Evolutionary conservation across 495 filamentous ascomycete genomes (phyloP), one percentile per base, ranked within the genome.

Genomic region (Penicillium alfredii): DNA sequence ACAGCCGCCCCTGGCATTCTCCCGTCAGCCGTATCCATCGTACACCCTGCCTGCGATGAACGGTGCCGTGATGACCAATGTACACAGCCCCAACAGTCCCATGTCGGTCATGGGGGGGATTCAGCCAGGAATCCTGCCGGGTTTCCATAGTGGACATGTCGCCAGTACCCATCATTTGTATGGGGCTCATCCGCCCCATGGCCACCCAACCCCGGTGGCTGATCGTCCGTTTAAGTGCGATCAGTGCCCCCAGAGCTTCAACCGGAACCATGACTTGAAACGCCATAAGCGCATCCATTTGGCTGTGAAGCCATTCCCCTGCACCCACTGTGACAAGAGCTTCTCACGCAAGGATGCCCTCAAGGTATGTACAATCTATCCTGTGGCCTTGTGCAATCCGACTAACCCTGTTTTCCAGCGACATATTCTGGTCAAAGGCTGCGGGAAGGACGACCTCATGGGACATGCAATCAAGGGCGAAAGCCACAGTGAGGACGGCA

Each of bases 151-250:
- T 55, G 77, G 71, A 3, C 68, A 71, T 49, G 72, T 66, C 26
- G 75, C 71, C 14, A 73, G 57, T 49, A 74, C 74, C 47, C 65
- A 68, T 52, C 74, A 67, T 61, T 71, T 76, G 44, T 77, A 73
- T 45, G 74, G 60, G 25, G 64, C 45, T 8, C 68, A 73, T 30
- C 66, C 66, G n/a, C 66, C 57, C 9, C 56, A 58, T 21, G 64
- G 61, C 23, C 47, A 47, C 22, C 53, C 72, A 2, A 62, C 61
- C 1, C 70, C 64, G 10, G 68, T 74, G 4, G 81, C 80, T 38
- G 92, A 98, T 41, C 76, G 90, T 6, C 92, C 93, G 0, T 98
- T 92, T 69, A 92, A 92, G 51, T 98, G 92, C 56, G 87, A 96
- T 47, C 69, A 83, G 52, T 98, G 93, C 50, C 79, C 84, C 1